phyloP scores from a whole-genome alignment of 225 moss, liverwort and hornwort genomes.

The Marchantia polymorpha region DNA sequence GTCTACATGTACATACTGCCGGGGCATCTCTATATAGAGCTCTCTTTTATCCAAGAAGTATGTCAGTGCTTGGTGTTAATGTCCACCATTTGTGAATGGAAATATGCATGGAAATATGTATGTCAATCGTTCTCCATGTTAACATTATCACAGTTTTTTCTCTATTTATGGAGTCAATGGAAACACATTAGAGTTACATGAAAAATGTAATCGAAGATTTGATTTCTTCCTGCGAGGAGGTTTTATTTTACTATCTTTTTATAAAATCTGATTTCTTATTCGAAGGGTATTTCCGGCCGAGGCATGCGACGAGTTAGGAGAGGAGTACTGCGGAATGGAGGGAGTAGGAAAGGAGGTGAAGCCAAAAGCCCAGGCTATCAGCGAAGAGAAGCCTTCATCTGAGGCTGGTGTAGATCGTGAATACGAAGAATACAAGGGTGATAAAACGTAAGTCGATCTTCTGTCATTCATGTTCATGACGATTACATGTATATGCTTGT shows the following conservation, averaged over 20 bases:
- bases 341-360: slow-evolving; percentile 37
- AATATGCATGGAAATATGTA: too few species aligned
- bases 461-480: neutral
- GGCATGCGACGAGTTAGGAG: slow-evolving; percentile 49
- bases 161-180: too few species aligned
- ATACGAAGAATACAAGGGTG: slow-evolving; percentile 40
- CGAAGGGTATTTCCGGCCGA: slow-evolving; percentile 48
- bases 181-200: too few species aligned
- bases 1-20: too few species aligned
- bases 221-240: neutral
- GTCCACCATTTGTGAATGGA: too few species aligned
- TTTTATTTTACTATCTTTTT: neutral
- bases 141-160: too few species aligned
- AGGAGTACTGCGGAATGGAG: slow-evolving; percentile 27
- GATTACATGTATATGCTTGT: too few species aligned
- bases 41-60: too few species aligned
- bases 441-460: slow-evolving; percentile 32
- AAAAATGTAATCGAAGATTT: too few species aligned
- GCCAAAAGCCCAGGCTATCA: neutral
- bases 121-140: too few species aligned
- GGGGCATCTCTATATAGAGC: too few species aligned
- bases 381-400: neutral
- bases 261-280: neutral
- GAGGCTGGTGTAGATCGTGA: slow-evolving; percentile 35
- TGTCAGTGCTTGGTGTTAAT: too few species aligned